Evolutionary conservation across 2,329 filamentous ascomycete species (phyloP).

Genomic region (Stachybotrys elegans): DNA sequence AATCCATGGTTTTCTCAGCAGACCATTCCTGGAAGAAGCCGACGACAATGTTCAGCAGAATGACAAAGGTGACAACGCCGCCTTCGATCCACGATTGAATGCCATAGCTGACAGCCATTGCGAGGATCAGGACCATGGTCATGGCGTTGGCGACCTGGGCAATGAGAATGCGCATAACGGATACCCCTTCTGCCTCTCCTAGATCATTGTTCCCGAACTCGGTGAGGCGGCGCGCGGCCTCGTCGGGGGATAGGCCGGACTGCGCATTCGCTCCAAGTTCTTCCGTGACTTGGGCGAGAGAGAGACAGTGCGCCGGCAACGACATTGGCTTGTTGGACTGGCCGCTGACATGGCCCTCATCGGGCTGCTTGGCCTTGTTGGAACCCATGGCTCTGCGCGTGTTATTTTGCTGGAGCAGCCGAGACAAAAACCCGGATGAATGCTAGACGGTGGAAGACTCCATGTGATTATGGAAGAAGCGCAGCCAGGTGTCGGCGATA

Average conservation of each 20-base stretch:
- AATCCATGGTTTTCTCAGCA: slow-evolving; percentile 46
- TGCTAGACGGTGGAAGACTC: too few species aligned
- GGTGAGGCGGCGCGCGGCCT: slow-evolving; percentile 50
- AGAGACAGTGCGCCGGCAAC: slow-evolving; percentile 57
- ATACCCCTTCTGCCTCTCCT: slow-evolving; percentile 54
- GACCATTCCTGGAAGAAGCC: slow-evolving; percentile 41
- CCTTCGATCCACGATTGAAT: slow-evolving; percentile 57
- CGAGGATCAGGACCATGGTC: slow-evolving; percentile 55
- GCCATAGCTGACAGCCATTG: slow-evolving; percentile 52
- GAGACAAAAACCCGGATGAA: background rate
- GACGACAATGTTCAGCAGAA: slow-evolving; percentile 52
- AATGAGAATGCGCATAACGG: slow-evolving; percentile 58
- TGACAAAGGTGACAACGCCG: slow-evolving; percentile 53
- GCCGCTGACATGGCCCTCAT: slow-evolving; percentile 26
- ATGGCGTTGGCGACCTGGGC: slow-evolving; percentile 65
- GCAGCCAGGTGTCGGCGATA: too few species aligned
- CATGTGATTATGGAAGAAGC: too few species aligned
- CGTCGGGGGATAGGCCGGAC: slow-evolving; percentile 50
- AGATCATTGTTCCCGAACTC: slow-evolving; percentile 60
- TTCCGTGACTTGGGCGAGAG: slow-evolving; percentile 43
- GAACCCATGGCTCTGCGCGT: slow-evolving; percentile 21
- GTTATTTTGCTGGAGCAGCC: background rate
- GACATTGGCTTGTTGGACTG: slow-evolving; percentile 48
- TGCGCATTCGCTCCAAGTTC: slow-evolving; percentile 52
- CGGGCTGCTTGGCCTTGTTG: slow-evolving; percentile 16